phyloP scores from a whole-genome alignment of 1,284 basidiomycete genomes.

The Apiotrichum sp. region DNA sequence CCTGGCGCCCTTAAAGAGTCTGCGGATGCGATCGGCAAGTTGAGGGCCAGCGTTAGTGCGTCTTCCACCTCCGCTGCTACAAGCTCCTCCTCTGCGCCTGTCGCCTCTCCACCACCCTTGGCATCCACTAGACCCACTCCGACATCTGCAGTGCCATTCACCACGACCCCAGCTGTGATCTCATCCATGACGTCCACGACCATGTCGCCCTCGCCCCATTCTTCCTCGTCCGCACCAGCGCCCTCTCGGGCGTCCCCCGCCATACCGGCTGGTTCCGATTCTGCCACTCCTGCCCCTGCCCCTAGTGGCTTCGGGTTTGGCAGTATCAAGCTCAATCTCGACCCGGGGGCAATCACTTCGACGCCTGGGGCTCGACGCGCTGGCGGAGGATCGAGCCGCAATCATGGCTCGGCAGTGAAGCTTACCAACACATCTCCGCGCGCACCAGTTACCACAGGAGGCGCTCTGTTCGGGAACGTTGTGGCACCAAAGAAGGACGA shows the following conservation, averaged over 20 bases:
- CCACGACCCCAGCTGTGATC: not conserved
- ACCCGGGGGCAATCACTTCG: conserved; percentile 16
- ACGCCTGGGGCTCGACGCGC: not conserved
- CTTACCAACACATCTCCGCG: conserved; percentile 5
- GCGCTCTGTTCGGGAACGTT: conserved; percentile 13
- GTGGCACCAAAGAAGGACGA: conserved; percentile 2
- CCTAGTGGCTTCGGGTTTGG: conserved; percentile 14
- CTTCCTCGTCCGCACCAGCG: not conserved
- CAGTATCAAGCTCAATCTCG: conserved; percentile 25
- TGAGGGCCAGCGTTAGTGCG: not conserved
- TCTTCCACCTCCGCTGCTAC: not conserved
- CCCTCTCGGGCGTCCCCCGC: not conserved
- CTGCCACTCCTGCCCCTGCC: not conserved
- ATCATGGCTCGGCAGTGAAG: conserved; percentile 17
- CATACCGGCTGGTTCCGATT: not conserved
- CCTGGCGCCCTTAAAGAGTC: conserved; percentile 6
- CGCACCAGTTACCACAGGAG: not conserved
- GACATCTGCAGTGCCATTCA: not conserved
- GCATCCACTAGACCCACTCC: not conserved
- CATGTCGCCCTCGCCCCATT: not conserved
- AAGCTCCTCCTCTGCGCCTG: not conserved
- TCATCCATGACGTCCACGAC: not conserved
- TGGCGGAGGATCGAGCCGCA: not conserved
- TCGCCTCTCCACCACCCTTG: not conserved
- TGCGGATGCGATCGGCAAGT: not conserved